Percentiles rank a stretch among this genome's conserved stretches.
phyloP scores from a whole-genome alignment of 257 asterid genomes.

The Schizonepeta tenuifolia region DNA sequence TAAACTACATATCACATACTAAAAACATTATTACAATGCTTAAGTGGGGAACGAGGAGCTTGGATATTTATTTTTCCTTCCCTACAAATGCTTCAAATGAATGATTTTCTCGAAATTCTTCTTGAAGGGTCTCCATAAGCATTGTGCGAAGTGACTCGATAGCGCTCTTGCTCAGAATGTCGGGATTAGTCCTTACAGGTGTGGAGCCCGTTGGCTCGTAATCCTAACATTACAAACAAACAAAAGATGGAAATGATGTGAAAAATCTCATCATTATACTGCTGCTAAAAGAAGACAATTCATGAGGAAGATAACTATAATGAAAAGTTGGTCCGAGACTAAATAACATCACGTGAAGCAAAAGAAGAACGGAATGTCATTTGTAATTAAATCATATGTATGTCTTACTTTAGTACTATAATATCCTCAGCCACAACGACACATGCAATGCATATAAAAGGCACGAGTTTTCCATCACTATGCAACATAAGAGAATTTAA shows the following conservation, averaged over 20 bases:
- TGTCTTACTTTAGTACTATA: too few species aligned
- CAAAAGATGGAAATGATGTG: not conserved
- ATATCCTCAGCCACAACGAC: too few species aligned
- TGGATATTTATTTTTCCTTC: conserved; percentile 55
- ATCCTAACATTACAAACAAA: conserved; percentile 46
- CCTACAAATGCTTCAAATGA: conserved; percentile 46
- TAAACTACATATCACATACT: conserved; percentile 32
- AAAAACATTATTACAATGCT: too few species aligned
- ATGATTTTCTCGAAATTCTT: conserved; percentile 71
- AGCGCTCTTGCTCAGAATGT: conserved; percentile 65
- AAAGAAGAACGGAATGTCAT: too few species aligned
- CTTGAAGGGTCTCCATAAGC: conserved; percentile 77
- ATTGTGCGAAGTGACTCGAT: conserved; percentile 76
- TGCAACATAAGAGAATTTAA: too few species aligned
- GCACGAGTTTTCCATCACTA: too few species aligned
- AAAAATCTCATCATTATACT: not conserved
- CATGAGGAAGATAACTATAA: not conserved
- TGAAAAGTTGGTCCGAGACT: too few species aligned
- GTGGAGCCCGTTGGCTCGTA: conserved; percentile 80
- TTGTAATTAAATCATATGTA: too few species aligned
- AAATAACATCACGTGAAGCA: too few species aligned
- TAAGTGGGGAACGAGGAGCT: conserved; percentile 72
- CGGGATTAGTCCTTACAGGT: conserved; percentile 58
- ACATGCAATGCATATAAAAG: too few species aligned
- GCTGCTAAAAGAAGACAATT: too few species aligned